Evolutionary conservation across 495 filamentous ascomycete genomes (phyloP).

Genomic region (Penicillium tannophilum): DNA sequence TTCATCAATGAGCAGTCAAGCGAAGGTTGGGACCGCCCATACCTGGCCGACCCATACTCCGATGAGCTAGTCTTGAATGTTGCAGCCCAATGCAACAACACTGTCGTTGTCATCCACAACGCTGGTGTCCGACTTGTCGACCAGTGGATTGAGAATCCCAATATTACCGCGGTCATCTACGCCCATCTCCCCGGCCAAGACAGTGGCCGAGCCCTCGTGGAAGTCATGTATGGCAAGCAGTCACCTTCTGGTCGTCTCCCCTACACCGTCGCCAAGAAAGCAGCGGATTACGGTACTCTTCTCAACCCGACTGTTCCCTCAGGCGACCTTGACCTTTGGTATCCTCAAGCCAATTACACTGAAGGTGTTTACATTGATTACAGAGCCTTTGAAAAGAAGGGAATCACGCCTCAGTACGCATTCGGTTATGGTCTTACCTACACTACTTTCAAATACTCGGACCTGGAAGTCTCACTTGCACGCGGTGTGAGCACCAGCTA

Average conservation of each 20-base stretch:
- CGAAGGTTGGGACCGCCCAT: slow-evolving; percentile 49
- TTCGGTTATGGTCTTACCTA: slow-evolving; percentile 85
- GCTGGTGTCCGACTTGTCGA: slow-evolving; percentile 38
- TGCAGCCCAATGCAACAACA: slow-evolving; percentile 57
- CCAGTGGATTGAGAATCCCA: slow-evolving; percentile 44
- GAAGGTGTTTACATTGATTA: slow-evolving; percentile 82
- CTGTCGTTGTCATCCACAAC: slow-evolving; percentile 50
- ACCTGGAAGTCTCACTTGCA: slow-evolving; percentile 30
- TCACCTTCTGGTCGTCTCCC: slow-evolving; percentile 74
- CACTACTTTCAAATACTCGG: slow-evolving; percentile 68
- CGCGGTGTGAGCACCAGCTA: slow-evolving; percentile 11
- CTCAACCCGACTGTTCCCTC: slow-evolving; percentile 53
- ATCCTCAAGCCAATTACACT: slow-evolving; percentile 65
- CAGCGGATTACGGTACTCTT: slow-evolving; percentile 60
- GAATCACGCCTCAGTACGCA: slow-evolving; percentile 64
- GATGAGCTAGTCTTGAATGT: slow-evolving; percentile 60
- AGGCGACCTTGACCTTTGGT: slow-evolving; percentile 49
- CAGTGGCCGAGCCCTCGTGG: slow-evolving; percentile 68
- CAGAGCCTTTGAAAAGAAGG: slow-evolving; percentile 68
- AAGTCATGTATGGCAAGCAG: slow-evolving; percentile 69
- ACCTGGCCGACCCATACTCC: slow-evolving; percentile 35
- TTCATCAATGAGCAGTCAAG: slow-evolving; percentile 62
- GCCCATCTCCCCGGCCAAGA: slow-evolving; percentile 77
- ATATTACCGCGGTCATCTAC: slow-evolving; percentile 67
- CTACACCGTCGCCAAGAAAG: slow-evolving; percentile 76